Evolutionary conservation across 352 stramenopile genomes (phyloP).

Genomic region (Phytophthora palmivora): DNA sequence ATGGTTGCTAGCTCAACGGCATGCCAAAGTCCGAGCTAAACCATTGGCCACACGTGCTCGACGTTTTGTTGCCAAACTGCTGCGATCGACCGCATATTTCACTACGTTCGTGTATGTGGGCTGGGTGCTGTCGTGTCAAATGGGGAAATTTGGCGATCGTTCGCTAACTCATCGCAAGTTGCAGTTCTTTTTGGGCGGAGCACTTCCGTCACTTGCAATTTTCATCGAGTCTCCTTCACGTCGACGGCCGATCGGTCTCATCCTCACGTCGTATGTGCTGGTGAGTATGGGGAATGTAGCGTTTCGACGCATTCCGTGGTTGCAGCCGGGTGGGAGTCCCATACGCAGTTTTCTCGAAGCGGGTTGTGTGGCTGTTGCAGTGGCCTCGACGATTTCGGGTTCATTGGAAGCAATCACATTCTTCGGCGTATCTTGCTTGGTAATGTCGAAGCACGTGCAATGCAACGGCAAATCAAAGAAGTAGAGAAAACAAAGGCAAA

Average conservation of each 20-base stretch:
- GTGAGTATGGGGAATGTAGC: slow-evolving; percentile 58
- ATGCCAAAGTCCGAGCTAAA: slow-evolving; percentile 45
- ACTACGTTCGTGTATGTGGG: slow-evolving; percentile 59
- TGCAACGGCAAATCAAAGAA: slow-evolving; percentile 21
- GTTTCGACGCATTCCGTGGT: slow-evolving; percentile 40
- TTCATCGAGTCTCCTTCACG: slow-evolving; percentile 60
- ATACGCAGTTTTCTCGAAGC: slow-evolving; percentile 49
- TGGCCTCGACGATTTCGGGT: slow-evolving; percentile 50
- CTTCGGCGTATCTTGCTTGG: slow-evolving; percentile 40
- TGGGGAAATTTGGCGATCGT: slow-evolving; percentile 44
- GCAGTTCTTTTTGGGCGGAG: slow-evolving; percentile 59
- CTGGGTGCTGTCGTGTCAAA: slow-evolving; percentile 56
- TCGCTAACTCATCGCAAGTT: slow-evolving; percentile 57
- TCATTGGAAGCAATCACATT: slow-evolving; percentile 41
- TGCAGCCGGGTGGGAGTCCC: slow-evolving; percentile 41
- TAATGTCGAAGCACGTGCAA: slow-evolving; percentile 20
- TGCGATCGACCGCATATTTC: slow-evolving; percentile 61
- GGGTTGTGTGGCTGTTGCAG: slow-evolving; percentile 37
- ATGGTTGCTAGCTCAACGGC: slow-evolving; percentile 55
- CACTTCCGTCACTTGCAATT: slow-evolving; percentile 53
- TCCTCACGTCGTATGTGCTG: slow-evolving; percentile 69
- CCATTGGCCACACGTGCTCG: slow-evolving; percentile 33
- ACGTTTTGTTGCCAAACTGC: slow-evolving; percentile 45
- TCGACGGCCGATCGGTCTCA: slow-evolving; percentile 58
- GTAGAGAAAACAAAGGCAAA: slow-evolving; percentile 18